These are phyloP conservation scores for Creolimax fragrantissima DNA, from an alignment of 78 protist genomes.

Conservation along the genomic window DNA sequence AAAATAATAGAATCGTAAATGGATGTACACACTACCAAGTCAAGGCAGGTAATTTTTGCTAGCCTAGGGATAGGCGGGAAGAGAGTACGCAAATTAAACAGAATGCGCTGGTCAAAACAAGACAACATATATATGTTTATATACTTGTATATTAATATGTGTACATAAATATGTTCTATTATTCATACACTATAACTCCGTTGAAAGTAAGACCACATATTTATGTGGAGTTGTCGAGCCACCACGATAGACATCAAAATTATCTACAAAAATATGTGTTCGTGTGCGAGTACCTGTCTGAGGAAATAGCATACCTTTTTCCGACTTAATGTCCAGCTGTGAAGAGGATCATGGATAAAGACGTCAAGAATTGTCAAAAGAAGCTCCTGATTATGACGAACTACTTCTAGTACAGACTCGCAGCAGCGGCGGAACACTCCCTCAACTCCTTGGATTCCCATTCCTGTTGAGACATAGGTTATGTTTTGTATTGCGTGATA, in stretches of 20 bases:
- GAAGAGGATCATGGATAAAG: slow-evolving; percentile 53
- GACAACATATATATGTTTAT: too few relatives aligned
- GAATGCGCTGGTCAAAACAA: not conserved
- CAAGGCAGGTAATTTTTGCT: not conserved
- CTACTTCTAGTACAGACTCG: slow-evolving; percentile 28
- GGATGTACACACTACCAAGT: not conserved
- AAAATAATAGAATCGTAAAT: not conserved
- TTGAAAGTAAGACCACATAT: not conserved
- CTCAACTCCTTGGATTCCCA: slow-evolving; percentile 60
- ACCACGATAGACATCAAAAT: not conserved
- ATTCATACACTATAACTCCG: too few relatives aligned
- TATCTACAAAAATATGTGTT: not conserved
- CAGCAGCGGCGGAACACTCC: slow-evolving; percentile 56
- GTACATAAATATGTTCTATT: too few relatives aligned
- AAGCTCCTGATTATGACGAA: not conserved
- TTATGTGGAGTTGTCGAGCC: not conserved
- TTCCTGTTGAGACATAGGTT: too few relatives aligned
- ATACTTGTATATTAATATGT: too few relatives aligned
- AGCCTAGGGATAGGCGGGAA: not conserved
- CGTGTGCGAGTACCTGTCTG: not conserved
- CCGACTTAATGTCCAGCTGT: slow-evolving; percentile 26
- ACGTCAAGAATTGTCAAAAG: slow-evolving; percentile 42
- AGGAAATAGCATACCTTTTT: not conserved
- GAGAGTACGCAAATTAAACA: not conserved
- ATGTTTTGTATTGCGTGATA: too few relatives aligned